These are phyloP conservation scores for Nidula microcarpa DNA, from an alignment of 768 basidiomycete genomes.

Conservation along the genomic window DNA sequence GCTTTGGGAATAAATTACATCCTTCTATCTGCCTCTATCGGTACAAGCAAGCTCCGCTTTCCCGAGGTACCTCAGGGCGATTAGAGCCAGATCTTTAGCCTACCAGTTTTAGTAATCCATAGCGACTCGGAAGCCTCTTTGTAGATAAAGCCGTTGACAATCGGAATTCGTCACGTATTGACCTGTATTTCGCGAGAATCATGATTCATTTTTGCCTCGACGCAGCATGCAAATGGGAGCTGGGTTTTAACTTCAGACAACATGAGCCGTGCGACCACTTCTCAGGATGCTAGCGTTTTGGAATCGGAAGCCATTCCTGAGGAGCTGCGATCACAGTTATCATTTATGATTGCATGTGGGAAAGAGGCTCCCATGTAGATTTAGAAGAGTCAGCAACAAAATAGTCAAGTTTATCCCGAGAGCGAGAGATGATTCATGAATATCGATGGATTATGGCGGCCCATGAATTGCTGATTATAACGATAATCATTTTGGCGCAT, in stretches of 20 bases:
- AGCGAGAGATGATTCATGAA: not conserved
- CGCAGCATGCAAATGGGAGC: not conserved
- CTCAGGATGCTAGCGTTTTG: not conserved
- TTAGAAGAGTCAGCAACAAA: not conserved
- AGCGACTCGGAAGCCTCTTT: slow-evolving; percentile 2
- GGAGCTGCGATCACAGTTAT: not conserved
- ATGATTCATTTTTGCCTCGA: not conserved
- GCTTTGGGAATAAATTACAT: too few relatives aligned
- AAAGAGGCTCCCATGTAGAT: not conserved
- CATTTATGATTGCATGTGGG: not conserved
- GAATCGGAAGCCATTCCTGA: not conserved
- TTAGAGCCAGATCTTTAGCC: slow-evolving; percentile 11
- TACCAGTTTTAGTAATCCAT: slow-evolving; percentile 2
- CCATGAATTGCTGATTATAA: not conserved
- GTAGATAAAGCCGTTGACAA: slow-evolving; percentile 7
- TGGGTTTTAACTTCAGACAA: not conserved
- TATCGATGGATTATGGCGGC: not conserved
- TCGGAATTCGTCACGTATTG: slow-evolving; percentile 6
- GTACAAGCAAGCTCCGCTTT: slow-evolving; percentile 4
- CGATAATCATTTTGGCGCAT: not conserved
- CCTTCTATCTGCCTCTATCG: not conserved
- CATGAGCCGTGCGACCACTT: not conserved
- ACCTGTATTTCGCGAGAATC: slow-evolving; percentile 1
- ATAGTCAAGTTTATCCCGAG: not conserved
- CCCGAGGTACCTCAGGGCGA: slow-evolving; percentile 6